A percentile compares a stretch with the other conserved stretches of the same genome.
Conservation (phyloP, 2,329 filamentous ascomycete genomes). For the Fusarium ramigenum region DNA sequence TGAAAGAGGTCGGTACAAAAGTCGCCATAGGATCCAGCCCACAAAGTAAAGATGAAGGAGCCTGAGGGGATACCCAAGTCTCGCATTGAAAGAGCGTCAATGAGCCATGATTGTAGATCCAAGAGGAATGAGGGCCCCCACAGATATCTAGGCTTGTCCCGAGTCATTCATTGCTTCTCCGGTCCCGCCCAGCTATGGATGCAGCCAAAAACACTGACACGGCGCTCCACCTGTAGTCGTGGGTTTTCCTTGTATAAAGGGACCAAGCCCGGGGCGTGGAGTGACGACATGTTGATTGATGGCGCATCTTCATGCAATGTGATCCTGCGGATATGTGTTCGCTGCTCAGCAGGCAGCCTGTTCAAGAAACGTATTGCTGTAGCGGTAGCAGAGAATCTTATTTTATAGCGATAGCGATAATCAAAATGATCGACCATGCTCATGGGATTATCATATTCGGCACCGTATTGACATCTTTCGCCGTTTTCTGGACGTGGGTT, state of each 20-base stretch:
- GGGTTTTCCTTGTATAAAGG: constrained; percentile 17
- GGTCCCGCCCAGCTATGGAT: accelerated
- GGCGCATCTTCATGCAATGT: neutral
- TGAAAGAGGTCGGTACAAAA: neutral
- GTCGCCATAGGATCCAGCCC: neutral
- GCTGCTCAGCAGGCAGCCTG: neutral
- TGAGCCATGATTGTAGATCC: neutral
- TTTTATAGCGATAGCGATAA: neutral
- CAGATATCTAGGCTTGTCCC: neutral
- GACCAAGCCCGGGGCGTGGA: neutral
- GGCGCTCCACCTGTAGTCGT: constrained; percentile 7
- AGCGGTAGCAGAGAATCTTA: constrained; percentile 21
- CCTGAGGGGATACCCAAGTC: neutral
- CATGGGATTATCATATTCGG: neutral
- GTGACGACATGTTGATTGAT: neutral
- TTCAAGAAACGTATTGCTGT: constrained; percentile 9
- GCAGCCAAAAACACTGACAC: neutral
- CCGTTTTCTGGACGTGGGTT: neutral
- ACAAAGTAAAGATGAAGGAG: neutral
- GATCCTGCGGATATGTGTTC: neutral
- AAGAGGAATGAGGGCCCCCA: accelerated
- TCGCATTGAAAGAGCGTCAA: neutral
- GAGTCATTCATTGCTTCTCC: neutral
- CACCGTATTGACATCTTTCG: neutral
- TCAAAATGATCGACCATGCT: neutral